Evolutionary conservation across 1,284 basidiomycete genomes (phyloP), one percentile per base, ranked within the genome.

Genomic region (Entoloma clypeatum): DNA sequence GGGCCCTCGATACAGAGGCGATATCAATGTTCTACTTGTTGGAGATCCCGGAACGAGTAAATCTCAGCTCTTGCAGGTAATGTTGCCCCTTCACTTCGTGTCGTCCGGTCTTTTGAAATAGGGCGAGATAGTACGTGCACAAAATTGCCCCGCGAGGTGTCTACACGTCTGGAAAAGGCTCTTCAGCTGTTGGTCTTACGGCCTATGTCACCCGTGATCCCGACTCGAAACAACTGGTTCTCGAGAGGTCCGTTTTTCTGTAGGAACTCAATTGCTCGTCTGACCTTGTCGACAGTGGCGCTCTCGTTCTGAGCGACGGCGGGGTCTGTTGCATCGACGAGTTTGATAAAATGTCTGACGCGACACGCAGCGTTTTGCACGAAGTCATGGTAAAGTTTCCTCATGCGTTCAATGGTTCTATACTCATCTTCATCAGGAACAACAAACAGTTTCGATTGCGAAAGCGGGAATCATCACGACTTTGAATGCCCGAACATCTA

Each of bases 371-470:
- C 63, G 96, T 98, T 1, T 69, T 99, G 37, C 95, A 99, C 62
- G 96, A 99, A 85, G 96, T 98, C 27, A 99, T 99, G 95, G 92
- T 92, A 50, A 43, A 79, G 59, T 18, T 25, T 29, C 33, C 8
- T 2, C 9, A 22, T 18, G 18, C 2, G 5, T 18, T 36, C 6
- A 14, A 19, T 24, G 10, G 23, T 42, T 43, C 11, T 38, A 14
- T 10, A 40, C 13, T 44, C 32, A 22, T 10, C 17, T 33, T 18
- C 30, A 29, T 17, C n/a, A 92, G 91, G 95, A 99, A 78, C 95
- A 99, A 84, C 95, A 99, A 86, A 99, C 95, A 0, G 93, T 99
- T 2, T 98, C 94, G 2, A 95, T 99, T 47, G 96, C 96, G n/a
- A 99, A 99, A 66, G 95, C 95, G 0, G 96, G 96, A 7, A 99